Base-by-base conservation (phyloP, 1,284 basidiomycete species). In the Ganoderma multipileum region DNA sequence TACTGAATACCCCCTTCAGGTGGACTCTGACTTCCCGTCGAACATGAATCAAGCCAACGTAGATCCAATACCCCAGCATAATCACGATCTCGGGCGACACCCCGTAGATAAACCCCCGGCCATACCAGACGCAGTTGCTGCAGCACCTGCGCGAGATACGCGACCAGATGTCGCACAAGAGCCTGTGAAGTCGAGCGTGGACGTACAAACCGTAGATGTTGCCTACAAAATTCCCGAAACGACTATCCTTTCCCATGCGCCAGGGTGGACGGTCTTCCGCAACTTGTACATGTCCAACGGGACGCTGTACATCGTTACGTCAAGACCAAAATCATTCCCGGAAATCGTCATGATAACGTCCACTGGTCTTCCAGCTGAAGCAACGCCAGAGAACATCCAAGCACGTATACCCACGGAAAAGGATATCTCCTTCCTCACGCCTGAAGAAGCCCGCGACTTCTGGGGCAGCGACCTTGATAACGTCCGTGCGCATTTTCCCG, bases 241-340 rank as follows among this genome's bases (percentile, higher is more conserved):
- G 0, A 80, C 82, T 16, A 74, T 91, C 28, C 76, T 88, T 12
- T 82, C 86, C n/a, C 90, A 91, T 67, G 88, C 87, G 18, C 89
- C 89, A 54, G 94, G 94, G 54, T 95, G 93, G 92, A 95, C 94
- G 0, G 80, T 95, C 41, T 93, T 94, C 78, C 85, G 86, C 58
- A 88, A 94, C 74, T 78, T 95, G 16, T 95, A 95, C 83, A 89
- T 95, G 86, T 88, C 87, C 61, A 90, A 93, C 73, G 93, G 91
- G 14, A 92, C 91, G 0, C 81, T 95, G 38, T 89, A 86, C 76
- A 85, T 94, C 70, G 81, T 89, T 70, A 89, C 83, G 68, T 85
- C 80, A 62, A 81, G 82, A 28, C 81, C 78, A 26, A 77, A 78
- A 12, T 75, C 81, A 23, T 92, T 90, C 73, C 93, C 93, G 0